Conservation (phyloP, 805 yeast species). For the Candida ponderosae region DNA sequence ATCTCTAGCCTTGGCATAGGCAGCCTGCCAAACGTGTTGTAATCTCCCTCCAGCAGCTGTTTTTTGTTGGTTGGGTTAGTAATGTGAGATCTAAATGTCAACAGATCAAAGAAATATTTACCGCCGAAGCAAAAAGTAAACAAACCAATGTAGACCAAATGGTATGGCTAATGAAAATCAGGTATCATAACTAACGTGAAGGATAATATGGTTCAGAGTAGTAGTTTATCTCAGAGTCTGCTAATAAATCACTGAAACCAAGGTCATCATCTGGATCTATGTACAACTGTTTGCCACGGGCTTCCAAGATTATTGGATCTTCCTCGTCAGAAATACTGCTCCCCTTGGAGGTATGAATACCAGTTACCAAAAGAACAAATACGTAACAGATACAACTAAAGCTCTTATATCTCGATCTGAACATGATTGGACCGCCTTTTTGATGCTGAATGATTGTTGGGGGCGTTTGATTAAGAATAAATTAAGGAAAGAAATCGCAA, state of each 20-base stretch:
- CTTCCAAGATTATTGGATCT: too few species aligned
- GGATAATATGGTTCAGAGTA: constrained; percentile 15
- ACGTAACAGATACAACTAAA: too few species aligned
- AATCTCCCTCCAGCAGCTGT: constrained; percentile 38
- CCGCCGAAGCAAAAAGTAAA: not conserved
- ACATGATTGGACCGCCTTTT: too few species aligned
- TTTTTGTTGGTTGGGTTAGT: constrained; percentile 1
- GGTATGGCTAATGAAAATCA: constrained; percentile 2
- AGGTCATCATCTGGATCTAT: constrained; percentile 12
- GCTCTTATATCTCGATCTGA: too few species aligned
- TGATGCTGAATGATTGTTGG: too few species aligned
- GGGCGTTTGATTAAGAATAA: too few species aligned
- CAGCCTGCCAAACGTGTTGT: constrained; percentile 47
- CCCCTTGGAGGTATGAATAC: too few species aligned
- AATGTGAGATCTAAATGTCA: too few species aligned
- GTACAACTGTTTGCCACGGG: constrained; percentile 11
- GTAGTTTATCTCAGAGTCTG: constrained; percentile 13
- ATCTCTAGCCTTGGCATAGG: constrained; percentile 46
- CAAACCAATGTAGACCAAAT: too few species aligned
- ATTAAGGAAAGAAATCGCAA: too few species aligned
- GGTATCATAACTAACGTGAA: constrained; percentile 13
- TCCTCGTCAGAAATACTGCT: too few species aligned
- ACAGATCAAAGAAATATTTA: not conserved
- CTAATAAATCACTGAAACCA: constrained; percentile 4
- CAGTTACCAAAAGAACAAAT: too few species aligned